Evolutionary conservation across 2,329 filamentous ascomycete genomes (phyloP), one percentile per base, ranked within the genome.

Genomic region (Cladosporium sp.): DNA sequence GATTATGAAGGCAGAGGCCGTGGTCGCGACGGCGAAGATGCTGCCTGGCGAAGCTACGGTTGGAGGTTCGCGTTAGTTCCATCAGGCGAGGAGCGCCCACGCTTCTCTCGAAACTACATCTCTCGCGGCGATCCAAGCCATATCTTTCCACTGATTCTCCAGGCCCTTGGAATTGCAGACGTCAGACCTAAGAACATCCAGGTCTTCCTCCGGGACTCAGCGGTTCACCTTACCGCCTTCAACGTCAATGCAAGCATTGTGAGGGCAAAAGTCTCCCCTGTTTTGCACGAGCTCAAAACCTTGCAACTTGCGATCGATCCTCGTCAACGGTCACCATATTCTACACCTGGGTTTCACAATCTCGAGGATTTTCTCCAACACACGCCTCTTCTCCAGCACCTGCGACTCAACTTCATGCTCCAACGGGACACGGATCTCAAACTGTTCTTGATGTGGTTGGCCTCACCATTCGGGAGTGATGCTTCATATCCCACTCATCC

Each of bases 21-120:
- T 4, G 60, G 59, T 11, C 76, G 82, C 3, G 82, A 86, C 29
- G 66, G 64, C 6, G 53, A 58, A 12, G 42, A 47, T 5, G 60
- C 56, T 0, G 50, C 58, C 1, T 85, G 83, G 82, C 67, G 63
- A 7, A 81, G 80, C 61, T 84, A 82, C 56, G 80, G 81, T 9
- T 61, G 56, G 59, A 55, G 56, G n/a, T 7, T 36, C n/a, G 32
- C 32, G 11, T 17, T 17, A n/a, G n/a, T n/a, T n/a, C n/a, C n/a
- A n/a, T n/a, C n/a, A n/a, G n/a, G 13, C 15, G 13, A 11, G 32
- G 32, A 27, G 5, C 22, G 5, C 22, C 22, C 22, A 27, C 4
- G 22, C 22, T 27, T 27, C 5, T 9, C 22, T 4, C 9, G 22
- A 9, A 27, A 27, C 32, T 11, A 36, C 32, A 36, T n/a, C 12